Conservation (phyloP, 2,329 filamentous ascomycete species). For the Calonectria pseudoreteaudii region DNA sequence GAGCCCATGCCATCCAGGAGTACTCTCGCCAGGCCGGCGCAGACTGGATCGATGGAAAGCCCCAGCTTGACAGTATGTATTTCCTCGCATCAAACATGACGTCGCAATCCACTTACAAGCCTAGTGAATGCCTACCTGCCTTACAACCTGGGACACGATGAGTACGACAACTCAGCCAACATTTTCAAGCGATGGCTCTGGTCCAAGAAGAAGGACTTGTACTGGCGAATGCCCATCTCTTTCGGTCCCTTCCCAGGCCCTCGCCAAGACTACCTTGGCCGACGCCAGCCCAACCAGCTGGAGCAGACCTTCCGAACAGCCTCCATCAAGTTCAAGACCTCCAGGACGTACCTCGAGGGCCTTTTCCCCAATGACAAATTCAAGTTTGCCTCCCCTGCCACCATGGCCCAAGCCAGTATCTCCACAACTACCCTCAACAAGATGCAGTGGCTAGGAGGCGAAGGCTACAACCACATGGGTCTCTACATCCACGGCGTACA, state of each 20-base stretch:
- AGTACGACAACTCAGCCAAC: slow-evolving; percentile 31
- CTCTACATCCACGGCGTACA: slow-evolving; percentile 73
- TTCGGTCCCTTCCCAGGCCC: slow-evolving; percentile 39
- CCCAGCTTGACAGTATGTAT: slow-evolving; percentile 30
- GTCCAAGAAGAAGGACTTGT: slow-evolving; percentile 23
- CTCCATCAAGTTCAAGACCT: slow-evolving; percentile 63
- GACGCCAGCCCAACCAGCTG: slow-evolving; percentile 8
- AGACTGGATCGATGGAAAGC: slow-evolving; percentile 27
- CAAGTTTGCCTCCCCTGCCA: slow-evolving; percentile 62
- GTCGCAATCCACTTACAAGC: not conserved
- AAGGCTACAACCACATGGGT: slow-evolving; percentile 68
- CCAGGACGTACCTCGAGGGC: slow-evolving; percentile 56
- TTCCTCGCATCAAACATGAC: too few relatives aligned
- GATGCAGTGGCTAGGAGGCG: slow-evolving; percentile 71
- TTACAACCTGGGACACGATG: slow-evolving; percentile 38
- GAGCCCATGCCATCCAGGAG: slow-evolving; percentile 69
- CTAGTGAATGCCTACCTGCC: slow-evolving; percentile 33
- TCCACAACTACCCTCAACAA: slow-evolving; percentile 59
- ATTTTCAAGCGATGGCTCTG: slow-evolving; percentile 32
- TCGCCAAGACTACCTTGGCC: slow-evolving; percentile 26
- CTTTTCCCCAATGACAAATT: slow-evolving; percentile 58
- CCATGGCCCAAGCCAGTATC: slow-evolving; percentile 58
- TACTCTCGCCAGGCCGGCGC: slow-evolving; percentile 64
- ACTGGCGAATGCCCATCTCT: slow-evolving; percentile 40
- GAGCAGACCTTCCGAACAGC: slow-evolving; percentile 56